Base-by-base conservation (phyloP, 2,329 filamentous ascomycete species). In the Diaporthe citri region DNA sequence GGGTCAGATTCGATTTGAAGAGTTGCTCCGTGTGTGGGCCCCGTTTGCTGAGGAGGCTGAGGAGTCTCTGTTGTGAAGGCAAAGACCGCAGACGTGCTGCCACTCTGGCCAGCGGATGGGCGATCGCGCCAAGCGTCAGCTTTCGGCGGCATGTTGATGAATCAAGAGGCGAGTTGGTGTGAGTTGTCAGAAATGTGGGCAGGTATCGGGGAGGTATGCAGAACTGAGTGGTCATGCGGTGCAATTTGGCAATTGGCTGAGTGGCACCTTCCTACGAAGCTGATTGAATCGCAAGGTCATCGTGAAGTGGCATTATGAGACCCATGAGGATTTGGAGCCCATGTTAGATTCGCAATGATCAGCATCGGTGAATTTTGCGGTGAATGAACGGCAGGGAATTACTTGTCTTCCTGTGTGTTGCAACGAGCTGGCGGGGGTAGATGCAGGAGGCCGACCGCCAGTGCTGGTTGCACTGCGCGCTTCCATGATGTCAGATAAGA, bases 381-480 rank as follows among this genome's bases (percentile, higher is more conserved):
- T 43, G 20, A 48, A 48, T 48, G 20, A 48, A 48, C 25, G 60
- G 31, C 20, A 48, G 20, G n/a, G 41, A 48, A 36, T 34, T 25
- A 25, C 17, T 34, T 34, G 25, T 22, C 34, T 4, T 43, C 46
- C 5, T 64, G 17, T 48, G n/a, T 34, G 25, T 34, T 8, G 20
- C 60, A 66, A 66, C 60, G 41, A 34, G 20, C 13, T n/a, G 22
- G 25, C 22, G 12, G 60, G 59, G 59, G 13, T 17, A 34, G 31
- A 69, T 55, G 64, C 64, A 55, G 64, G 64, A 55, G 48, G 34
- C 48, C 64, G 34, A 41, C 48, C 48, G n/a, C 41, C 60, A 48
- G 17, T 1, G 9, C 15, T 15, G 20, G 22, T 20, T 41, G 34
- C n/a, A 13, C 8, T 25, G 22, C 15, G 1, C 36, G 13, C 25